These are phyloP conservation scores for Neurospora sp. DNA, from an alignment of 495 filamentous ascomycete genomes.

Conservation along the genomic window DNA sequence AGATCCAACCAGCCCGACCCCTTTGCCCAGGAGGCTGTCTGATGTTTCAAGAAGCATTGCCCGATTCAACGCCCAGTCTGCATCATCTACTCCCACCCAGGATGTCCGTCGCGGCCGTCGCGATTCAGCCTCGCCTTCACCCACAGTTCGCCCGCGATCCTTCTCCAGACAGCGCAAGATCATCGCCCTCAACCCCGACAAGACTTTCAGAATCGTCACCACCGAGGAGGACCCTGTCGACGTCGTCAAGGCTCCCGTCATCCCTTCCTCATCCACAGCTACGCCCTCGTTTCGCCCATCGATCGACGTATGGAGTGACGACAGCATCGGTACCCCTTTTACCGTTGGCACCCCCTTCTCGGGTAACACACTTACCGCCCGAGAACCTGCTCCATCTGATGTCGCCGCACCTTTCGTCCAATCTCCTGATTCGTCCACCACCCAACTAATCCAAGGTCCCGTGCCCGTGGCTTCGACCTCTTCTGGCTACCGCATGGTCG, in stretches of 20 bases:
- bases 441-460: constrained; percentile 33
- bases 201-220: constrained; percentile 36
- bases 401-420: constrained; percentile 12
- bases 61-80: constrained; percentile 9
- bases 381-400: constrained; percentile 12
- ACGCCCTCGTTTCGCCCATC: constrained; percentile 36
- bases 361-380: constrained; percentile 22
- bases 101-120: constrained; percentile 11
- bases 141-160: constrained; percentile 15
- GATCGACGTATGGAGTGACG: constrained; percentile 35
- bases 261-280: constrained; percentile 25
- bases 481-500: constrained; percentile 44
- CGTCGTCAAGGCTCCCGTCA: constrained; percentile 19
- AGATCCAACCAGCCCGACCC: constrained; percentile 13
- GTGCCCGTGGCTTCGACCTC: constrained; percentile 30
- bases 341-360: constrained; percentile 29
- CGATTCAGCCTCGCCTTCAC: constrained; percentile 7
- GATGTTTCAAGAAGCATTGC: constrained; percentile 19
- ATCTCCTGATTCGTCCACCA: constrained; percentile 22
- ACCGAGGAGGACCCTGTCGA: constrained; percentile 9
- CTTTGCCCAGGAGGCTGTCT: constrained; percentile 25
- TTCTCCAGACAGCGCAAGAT: constrained; percentile 28
- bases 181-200: constrained; percentile 35
- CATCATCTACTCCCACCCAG: constrained; percentile 10
- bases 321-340: constrained; percentile 22